Evolutionary conservation across 2,329 filamentous ascomycete species (phyloP).

Genomic region (Chalaropsis thielavioides): DNA sequence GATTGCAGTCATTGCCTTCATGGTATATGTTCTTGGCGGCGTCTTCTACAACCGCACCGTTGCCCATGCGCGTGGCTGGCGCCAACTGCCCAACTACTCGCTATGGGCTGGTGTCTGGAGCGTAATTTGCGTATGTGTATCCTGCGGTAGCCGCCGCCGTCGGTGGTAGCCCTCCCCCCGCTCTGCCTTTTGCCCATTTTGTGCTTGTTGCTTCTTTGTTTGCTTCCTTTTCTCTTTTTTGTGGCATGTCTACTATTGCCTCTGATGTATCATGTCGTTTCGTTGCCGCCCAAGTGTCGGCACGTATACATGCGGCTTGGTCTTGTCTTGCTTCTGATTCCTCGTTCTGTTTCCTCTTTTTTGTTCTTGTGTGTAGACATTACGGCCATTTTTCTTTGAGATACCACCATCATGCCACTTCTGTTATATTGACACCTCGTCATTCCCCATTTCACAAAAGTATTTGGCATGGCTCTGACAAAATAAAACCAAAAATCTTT

Average conservation of each 20-base stretch:
- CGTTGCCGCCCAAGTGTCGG: neutral
- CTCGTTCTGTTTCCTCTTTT: neutral
- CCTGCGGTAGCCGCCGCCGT: constrained; percentile 14
- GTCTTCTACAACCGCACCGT: constrained; percentile 93
- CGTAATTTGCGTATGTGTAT: constrained; percentile 17
- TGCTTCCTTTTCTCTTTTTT: constrained; percentile 3
- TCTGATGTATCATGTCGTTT: neutral
- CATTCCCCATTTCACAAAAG: neutral
- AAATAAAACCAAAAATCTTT: neutral
- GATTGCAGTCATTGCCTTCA: constrained; percentile 59
- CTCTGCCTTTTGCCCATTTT: neutral
- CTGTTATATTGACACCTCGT: neutral
- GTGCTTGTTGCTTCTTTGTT: neutral
- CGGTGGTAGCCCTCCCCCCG: constrained; percentile 11
- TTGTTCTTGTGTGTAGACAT: neutral
- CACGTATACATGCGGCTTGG: neutral
- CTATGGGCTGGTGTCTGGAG: constrained; percentile 74
- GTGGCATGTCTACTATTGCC: neutral
- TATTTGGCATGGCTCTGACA: neutral
- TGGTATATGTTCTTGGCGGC: constrained; percentile 83
- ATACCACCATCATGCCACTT: neutral
- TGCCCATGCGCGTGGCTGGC: constrained; percentile 86
- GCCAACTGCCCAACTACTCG: constrained; percentile 84
- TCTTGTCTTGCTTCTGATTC: neutral
- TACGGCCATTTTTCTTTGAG: neutral